Evolutionary conservation across 164 flowering plant genomes (phyloP).

Genomic region (Umbellularia californica): DNA sequence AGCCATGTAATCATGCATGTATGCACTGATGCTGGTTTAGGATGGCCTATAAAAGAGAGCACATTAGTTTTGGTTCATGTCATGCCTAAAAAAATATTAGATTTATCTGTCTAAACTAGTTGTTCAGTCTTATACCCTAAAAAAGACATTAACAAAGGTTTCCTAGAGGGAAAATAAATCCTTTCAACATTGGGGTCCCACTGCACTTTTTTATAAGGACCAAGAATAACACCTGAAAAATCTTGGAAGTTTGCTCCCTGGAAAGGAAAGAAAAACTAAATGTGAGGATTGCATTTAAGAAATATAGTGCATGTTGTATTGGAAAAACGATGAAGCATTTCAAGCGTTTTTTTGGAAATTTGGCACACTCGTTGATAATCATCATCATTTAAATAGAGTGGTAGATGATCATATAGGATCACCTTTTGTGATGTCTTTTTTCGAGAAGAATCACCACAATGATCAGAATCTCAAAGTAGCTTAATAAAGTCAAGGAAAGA

Average conservation of each 20-base stretch:
- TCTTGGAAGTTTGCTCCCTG: conserved; percentile 85
- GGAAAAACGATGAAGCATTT: neutral
- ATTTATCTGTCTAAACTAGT: no score
- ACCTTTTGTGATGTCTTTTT: neutral
- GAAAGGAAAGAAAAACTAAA: neutral
- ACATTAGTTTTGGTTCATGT: no score
- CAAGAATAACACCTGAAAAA: conserved; percentile 63
- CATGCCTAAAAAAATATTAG: no score
- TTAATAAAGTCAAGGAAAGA: no score
- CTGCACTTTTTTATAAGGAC: conserved; percentile 45
- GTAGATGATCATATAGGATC: conserved; percentile 58
- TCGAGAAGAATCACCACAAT: conserved; percentile 13
- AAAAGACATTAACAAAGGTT: conserved; percentile 49
- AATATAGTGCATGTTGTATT: neutral
- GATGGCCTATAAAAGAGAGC: no score
- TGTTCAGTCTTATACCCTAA: no score
- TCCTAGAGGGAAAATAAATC: conserved; percentile 46
- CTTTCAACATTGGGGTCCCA: conserved; percentile 49
- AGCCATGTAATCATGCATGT: no score
- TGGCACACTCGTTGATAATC: conserved; percentile 64
- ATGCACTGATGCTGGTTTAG: no score
- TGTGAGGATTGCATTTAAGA: neutral
- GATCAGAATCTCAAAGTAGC: conserved; percentile 29
- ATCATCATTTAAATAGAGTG: conserved; percentile 50
- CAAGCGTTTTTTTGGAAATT: conserved; percentile 69